A percentile compares a stretch with the other conserved stretches of the same genome.
Evolutionary conservation across 2,329 filamentous ascomycete species (phyloP).

Genomic region (Paecilomyces variotii): DNA sequence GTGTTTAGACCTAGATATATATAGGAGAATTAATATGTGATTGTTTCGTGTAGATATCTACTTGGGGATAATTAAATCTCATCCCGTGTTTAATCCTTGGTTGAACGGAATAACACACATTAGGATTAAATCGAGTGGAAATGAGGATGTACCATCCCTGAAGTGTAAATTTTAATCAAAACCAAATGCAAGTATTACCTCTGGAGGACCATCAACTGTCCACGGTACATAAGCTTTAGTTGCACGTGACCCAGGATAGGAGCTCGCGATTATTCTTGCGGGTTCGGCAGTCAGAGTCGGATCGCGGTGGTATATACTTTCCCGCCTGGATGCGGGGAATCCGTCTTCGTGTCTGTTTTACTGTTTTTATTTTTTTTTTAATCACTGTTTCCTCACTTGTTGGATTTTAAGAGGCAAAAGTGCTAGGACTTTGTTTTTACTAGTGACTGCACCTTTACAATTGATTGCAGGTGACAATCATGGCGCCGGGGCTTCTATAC

Average conservation of each 20-base stretch:
- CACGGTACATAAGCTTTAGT: not conserved
- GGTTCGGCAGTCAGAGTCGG: not conserved
- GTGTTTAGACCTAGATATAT: not conserved
- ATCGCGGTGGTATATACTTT: not conserved
- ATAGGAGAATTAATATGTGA: too few relatives aligned
- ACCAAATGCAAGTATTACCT: too few relatives aligned
- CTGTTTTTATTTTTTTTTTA: not conserved
- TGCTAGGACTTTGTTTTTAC: not conserved
- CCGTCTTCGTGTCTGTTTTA: not conserved
- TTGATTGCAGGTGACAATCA: not conserved
- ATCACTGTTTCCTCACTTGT: not conserved
- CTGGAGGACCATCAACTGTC: too few relatives aligned
- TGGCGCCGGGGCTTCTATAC: conserved; percentile 62
- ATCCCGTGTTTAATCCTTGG: too few relatives aligned
- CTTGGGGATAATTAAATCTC: too few relatives aligned
- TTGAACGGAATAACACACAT: too few relatives aligned
- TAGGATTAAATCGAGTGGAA: too few relatives aligned
- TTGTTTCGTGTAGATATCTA: too few relatives aligned
- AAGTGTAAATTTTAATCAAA: too few relatives aligned
- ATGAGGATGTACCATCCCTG: too few relatives aligned
- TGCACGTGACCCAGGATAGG: not conserved
- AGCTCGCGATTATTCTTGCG: not conserved
- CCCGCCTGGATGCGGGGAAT: not conserved
- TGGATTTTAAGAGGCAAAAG: not conserved
- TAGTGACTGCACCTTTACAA: not conserved